phyloP scores from a whole-genome alignment of 225 moss, liverwort and hornwort species.

The Sphagnum tenellum region DNA sequence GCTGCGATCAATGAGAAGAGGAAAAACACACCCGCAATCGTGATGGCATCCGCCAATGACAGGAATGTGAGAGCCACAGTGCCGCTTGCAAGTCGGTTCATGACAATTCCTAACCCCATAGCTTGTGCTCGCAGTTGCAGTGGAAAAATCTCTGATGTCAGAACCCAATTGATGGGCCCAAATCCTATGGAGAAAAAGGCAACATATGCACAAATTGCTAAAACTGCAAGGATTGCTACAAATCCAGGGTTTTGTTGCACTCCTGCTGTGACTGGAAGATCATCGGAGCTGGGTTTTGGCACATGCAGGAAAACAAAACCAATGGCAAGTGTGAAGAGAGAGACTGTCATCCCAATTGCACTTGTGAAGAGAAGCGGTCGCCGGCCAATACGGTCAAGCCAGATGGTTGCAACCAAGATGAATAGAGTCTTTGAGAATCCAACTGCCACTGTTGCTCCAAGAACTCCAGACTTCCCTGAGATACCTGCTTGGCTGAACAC shows the following conservation, averaged over 20 bases:
- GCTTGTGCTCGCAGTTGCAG: constrained; percentile 88
- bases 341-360: constrained; percentile 73
- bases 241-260: constrained; percentile 46
- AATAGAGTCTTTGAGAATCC: constrained; percentile 87
- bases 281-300: constrained; percentile 28
- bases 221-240: constrained; percentile 58
- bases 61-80: constrained; percentile 75
- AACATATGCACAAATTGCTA: constrained; percentile 74
- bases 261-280: constrained; percentile 39
- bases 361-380: constrained; percentile 79
- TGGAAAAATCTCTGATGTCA: constrained; percentile 90
- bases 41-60: constrained; percentile 64
- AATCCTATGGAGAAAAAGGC: constrained; percentile 96
- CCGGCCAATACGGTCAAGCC: constrained; percentile 67
- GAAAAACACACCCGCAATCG: constrained; percentile 65
- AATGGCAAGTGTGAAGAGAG: constrained; percentile 48
- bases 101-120: constrained; percentile 83
- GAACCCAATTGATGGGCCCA: constrained; percentile 86
- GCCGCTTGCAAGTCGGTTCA: constrained; percentile 90
- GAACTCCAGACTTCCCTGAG: constrained; percentile 57
- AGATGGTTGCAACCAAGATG: constrained; percentile 79
- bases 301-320: constrained; percentile 65
- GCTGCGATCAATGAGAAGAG: constrained; percentile 55
- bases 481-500: constrained; percentile 76
- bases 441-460: constrained; percentile 75